A percentile compares a stretch with the other conserved stretches of the same genome.
Evolutionary conservation across 192 early-diverging fungal genomes (phyloP).

Genomic region (Chytriomyces hyalinus): DNA sequence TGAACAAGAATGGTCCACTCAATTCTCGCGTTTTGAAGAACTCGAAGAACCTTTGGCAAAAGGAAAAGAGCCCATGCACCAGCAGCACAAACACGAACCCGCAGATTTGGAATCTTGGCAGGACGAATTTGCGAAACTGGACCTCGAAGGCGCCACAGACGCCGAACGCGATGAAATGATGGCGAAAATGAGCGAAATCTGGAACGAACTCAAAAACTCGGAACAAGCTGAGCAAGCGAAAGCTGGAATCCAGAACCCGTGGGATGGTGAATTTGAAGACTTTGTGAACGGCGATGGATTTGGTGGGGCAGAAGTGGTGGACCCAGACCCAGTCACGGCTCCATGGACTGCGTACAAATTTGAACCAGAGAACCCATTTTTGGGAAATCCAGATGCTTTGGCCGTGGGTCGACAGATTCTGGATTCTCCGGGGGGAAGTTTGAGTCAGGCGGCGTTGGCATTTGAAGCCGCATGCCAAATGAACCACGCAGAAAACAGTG

Average conservation of each 20-base stretch:
- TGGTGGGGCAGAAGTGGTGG: not conserved
- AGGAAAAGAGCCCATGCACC: not conserved
- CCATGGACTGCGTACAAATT: conserved; percentile 69
- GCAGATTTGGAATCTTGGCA: conserved; percentile 26
- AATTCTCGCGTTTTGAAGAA: conserved; percentile 7
- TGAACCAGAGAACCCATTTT: conserved; percentile 72
- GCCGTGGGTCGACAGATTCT: conserved; percentile 44
- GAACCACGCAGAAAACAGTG: conserved; percentile 67
- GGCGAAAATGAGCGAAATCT: conserved; percentile 39
- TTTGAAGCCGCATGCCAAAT: conserved; percentile 85
- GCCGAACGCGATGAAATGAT: conserved; percentile 40
- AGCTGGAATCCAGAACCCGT: conserved; percentile 18
- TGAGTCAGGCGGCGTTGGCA: conserved; percentile 84
- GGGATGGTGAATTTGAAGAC: conserved; percentile 51
- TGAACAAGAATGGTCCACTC: conserved; percentile 25
- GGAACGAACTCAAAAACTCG: conserved; percentile 52
- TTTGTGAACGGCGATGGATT: conserved; percentile 56
- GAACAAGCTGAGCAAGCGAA: conserved; percentile 5
- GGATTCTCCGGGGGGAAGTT: conserved; percentile 52
- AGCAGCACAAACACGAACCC: conserved; percentile 1
- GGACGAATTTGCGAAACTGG: conserved; percentile 30
- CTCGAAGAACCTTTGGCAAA: not conserved
- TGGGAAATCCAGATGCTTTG: conserved; percentile 48
- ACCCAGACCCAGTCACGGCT: conserved; percentile 41
- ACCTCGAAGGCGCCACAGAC: conserved; percentile 1